A percentile compares a stretch with the other conserved stretches of the same genome.
phyloP scores from a whole-genome alignment of 192 early-diverging fungal genomes.

The Gonapodya prolifera region DNA sequence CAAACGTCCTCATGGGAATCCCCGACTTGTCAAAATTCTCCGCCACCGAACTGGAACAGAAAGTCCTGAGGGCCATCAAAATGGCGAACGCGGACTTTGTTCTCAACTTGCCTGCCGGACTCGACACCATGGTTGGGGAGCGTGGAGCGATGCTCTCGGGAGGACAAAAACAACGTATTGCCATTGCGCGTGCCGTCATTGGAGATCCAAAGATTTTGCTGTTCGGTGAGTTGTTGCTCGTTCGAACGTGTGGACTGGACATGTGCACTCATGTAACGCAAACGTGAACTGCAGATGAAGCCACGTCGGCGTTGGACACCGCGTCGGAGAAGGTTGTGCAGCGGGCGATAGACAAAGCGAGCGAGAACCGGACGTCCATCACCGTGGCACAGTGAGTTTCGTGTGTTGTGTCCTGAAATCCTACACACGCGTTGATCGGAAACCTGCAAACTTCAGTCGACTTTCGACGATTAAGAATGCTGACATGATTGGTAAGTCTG shows the following conservation, averaged over 20 bases:
- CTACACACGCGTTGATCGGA: neutral
- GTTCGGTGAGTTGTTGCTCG: neutral
- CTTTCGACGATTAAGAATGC: slow-evolving; percentile 21
- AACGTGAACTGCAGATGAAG: slow-evolving; percentile 23
- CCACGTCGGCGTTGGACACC: slow-evolving; percentile 44
- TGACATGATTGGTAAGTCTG: slow-evolving; percentile 15
- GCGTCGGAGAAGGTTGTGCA: slow-evolving; percentile 30
- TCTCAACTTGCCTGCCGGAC: slow-evolving; percentile 61
- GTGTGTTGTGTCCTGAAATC: too few species aligned
- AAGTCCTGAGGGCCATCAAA: slow-evolving; percentile 17
- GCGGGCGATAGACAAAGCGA: slow-evolving; percentile 13
- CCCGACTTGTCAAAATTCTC: slow-evolving; percentile 7
- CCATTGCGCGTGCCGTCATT: slow-evolving; percentile 26
- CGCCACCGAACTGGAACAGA: slow-evolving; percentile 21
- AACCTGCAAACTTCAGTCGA: slow-evolving; percentile 22
- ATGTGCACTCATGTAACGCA: too few species aligned
- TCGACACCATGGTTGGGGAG: slow-evolving; percentile 77
- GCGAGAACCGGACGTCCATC: slow-evolving; percentile 48
- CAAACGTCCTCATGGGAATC: slow-evolving; percentile 71
- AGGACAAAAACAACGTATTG: slow-evolving; percentile 73
- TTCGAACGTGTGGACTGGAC: too few species aligned
- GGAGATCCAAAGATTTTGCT: neutral
- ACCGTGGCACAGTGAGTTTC: slow-evolving; percentile 46
- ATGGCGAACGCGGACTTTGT: slow-evolving; percentile 82
- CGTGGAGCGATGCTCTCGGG: slow-evolving; percentile 36